Evolutionary conservation across 257 asterid genomes (phyloP).

Genomic region (Plantago major): DNA sequence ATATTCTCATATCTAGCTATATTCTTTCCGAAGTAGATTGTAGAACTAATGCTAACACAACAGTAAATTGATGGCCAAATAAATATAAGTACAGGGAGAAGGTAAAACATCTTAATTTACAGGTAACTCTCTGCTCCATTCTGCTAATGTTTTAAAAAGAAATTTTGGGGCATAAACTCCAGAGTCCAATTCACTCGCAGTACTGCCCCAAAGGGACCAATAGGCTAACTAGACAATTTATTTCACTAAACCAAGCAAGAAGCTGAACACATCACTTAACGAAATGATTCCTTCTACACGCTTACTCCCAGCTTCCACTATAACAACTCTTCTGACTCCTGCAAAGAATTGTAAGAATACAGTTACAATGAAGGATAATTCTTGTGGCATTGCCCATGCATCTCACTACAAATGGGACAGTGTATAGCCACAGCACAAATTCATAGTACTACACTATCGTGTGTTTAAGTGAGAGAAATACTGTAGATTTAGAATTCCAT

Average conservation of each 20-base stretch:
- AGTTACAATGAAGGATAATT: too few relatives aligned
- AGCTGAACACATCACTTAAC: conserved; percentile 56
- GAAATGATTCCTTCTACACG: conserved; percentile 74
- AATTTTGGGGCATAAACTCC: neutral
- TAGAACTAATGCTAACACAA: too few relatives aligned
- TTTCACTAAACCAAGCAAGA: conserved; percentile 50
- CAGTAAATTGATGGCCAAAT: too few relatives aligned
- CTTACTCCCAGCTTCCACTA: conserved; percentile 77
- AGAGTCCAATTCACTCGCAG: neutral
- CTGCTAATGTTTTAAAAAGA: neutral
- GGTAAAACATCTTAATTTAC: conserved; percentile 49
- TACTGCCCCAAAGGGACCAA: neutral
- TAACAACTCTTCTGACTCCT: conserved; percentile 68
- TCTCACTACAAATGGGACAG: too few relatives aligned
- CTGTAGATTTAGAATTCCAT: too few relatives aligned
- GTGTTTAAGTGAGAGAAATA: too few relatives aligned
- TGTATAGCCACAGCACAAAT: too few relatives aligned
- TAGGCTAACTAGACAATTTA: conserved; percentile 2
- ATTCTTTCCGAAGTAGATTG: too few relatives aligned
- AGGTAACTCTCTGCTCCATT: conserved; percentile 16
- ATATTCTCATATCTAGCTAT: too few relatives aligned
- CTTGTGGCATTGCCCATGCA: too few relatives aligned
- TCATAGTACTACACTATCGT: too few relatives aligned
- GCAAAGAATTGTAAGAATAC: conserved; percentile 19
- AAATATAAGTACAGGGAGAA: conserved; percentile 19